These are phyloP conservation scores for Suillus decipiens DNA, from an alignment of 768 basidiomycete species.

Conservation along the genomic window DNA sequence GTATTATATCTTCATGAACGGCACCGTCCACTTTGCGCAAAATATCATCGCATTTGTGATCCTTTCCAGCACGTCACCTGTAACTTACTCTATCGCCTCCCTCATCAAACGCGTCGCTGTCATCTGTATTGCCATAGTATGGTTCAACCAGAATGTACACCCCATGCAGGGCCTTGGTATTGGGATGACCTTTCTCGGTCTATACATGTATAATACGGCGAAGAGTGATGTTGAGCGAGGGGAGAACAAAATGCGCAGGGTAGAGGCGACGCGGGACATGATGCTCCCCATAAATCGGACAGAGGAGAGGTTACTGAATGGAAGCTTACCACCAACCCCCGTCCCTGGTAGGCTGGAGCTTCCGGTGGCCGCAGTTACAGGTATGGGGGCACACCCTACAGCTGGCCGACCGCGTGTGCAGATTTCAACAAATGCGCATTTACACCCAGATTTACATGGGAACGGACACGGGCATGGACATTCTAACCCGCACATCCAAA, in stretches of 20 bases:
- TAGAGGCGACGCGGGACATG: conserved; percentile 70
- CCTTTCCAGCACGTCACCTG: conserved; percentile 93
- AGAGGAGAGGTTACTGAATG: conserved; percentile 55
- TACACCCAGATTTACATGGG: conserved; percentile 16
- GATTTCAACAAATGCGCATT: background rate
- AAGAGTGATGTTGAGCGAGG: conserved; percentile 92
- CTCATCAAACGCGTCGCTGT: conserved; percentile 97
- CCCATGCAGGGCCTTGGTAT: conserved; percentile 90
- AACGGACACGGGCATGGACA: conserved; percentile 1
- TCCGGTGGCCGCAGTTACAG: conserved; percentile 23
- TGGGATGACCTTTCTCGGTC: conserved; percentile 80
- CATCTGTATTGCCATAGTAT: conserved; percentile 95
- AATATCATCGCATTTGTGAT: conserved; percentile 98
- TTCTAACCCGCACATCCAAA: conserved; percentile 17
- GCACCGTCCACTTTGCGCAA: conserved; percentile 94
- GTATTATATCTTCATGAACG: conserved; percentile 91
- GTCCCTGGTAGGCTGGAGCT: conserved; percentile 1
- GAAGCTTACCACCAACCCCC: conserved; percentile 34
- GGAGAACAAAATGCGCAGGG: conserved; percentile 81
- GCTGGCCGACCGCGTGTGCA: conserved; percentile 11
- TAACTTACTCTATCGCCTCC: conserved; percentile 98
- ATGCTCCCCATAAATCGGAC: conserved; percentile 67
- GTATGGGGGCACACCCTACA: conserved; percentile 23
- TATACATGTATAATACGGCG: conserved; percentile 96
- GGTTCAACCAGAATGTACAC: conserved; percentile 90